Evolutionary conservation across 768 basidiomycete genomes (phyloP).

Genomic region (Serendipita vermifera): DNA sequence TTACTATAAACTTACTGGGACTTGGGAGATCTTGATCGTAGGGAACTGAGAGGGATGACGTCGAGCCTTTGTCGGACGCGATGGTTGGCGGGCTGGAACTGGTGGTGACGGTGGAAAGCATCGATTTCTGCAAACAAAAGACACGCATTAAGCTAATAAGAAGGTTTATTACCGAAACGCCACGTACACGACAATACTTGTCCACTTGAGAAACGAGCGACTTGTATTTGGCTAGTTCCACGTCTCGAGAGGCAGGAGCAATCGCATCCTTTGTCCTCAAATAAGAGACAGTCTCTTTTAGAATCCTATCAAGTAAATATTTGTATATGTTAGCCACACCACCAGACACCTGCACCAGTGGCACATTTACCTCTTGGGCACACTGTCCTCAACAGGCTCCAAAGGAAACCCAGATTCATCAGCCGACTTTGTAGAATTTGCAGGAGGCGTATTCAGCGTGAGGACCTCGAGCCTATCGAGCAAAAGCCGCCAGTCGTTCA

Average conservation of each 20-base stretch:
- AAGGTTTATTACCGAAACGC: too few species aligned
- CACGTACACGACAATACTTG: neutral
- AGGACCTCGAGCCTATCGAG: neutral
- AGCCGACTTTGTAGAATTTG: neutral
- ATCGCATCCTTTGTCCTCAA: neutral
- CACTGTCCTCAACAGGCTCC: neutral
- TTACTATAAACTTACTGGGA: neutral
- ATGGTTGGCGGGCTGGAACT: slow-evolving; percentile 8
- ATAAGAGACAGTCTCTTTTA: neutral
- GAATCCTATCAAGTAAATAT: neutral
- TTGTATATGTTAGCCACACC: neutral
- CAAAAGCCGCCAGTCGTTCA: neutral
- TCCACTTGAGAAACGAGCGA: slow-evolving; percentile 3
- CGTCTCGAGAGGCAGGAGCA: neutral
- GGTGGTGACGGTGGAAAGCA: neutral
- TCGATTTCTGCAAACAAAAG: neutral
- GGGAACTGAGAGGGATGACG: neutral
- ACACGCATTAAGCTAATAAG: too few species aligned
- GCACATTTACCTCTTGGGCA: neutral
- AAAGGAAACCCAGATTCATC: neutral
- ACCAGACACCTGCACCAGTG: neutral
- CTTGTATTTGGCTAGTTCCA: slow-evolving; percentile 6
- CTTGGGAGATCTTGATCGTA: neutral
- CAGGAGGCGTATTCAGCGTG: neutral
- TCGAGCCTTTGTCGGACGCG: slow-evolving; percentile 7